Percentiles rank a stretch among this genome's conserved stretches.
phyloP scores from a whole-genome alignment of 345 rosid genomes.

The Alliaria petiolata region DNA sequence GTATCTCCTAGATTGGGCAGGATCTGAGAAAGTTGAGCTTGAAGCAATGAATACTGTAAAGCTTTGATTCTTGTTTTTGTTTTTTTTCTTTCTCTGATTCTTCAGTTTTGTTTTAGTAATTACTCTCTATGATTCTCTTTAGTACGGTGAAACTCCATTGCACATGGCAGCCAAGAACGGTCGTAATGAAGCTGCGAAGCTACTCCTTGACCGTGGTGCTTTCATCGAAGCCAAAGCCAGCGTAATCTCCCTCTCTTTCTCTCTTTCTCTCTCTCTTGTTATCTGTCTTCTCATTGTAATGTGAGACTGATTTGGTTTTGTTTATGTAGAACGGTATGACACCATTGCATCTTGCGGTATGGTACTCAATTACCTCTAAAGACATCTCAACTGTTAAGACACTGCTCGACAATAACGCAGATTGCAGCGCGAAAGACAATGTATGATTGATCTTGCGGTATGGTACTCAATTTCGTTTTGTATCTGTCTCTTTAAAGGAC shows the following conservation, averaged over 20 bases:
- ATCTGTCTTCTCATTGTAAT: neutral
- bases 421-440: conserved; percentile 87
- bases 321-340: conserved; percentile 94
- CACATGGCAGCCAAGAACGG: conserved; percentile 99
- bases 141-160: conserved; percentile 99
- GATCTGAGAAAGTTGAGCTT: conserved; percentile 69
- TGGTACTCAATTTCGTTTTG: neutral
- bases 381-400: conserved; percentile 78
- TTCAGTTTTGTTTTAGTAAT: neutral
- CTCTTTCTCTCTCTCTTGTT: conserved; percentile 2
- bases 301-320: neutral
- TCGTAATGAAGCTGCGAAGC: conserved; percentile 67
- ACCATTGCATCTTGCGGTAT: conserved; percentile 94
- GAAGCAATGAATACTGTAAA: conserved; percentile 85
- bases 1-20: conserved; percentile 67
- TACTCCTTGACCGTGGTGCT: conserved; percentile 89
- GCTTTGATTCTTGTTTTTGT: neutral
- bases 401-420: conserved; percentile 77
- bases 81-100: neutral
- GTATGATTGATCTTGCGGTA: conserved; percentile 31
- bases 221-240: conserved; percentile 80
- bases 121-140: neutral
- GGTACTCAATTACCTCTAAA: conserved; percentile 82
- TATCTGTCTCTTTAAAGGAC: neutral
- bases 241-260: conserved; percentile 34